Evolutionary conservation across 495 filamentous ascomycete species (phyloP).

Genomic region (Trichocladium uniseriatum): DNA sequence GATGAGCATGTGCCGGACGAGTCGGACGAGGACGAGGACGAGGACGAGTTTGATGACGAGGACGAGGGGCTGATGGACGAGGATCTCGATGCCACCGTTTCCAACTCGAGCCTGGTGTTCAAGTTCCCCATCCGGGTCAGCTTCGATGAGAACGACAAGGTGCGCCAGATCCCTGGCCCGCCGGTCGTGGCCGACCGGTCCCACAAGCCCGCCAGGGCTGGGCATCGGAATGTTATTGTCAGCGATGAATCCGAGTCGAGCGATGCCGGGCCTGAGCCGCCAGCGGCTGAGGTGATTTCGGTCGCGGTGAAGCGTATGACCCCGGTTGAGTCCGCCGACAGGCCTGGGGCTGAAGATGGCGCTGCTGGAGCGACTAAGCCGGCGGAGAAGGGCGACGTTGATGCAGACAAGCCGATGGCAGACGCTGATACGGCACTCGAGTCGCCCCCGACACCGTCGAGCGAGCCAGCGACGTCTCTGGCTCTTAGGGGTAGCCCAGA

Average conservation of each 20-base stretch:
- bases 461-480: slow-evolving; percentile 32
- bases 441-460: slow-evolving; percentile 18
- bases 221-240: slow-evolving; percentile 22
- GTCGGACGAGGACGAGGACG: slow-evolving; percentile 46
- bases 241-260: slow-evolving; percentile 23
- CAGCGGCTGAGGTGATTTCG: slow-evolving; percentile 22
- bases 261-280: slow-evolving; percentile 12
- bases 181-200: slow-evolving; percentile 9
- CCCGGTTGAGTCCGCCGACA: background rate
- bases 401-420: background rate
- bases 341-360: background rate
- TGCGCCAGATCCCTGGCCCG: slow-evolving; percentile 16
- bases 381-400: background rate
- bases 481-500: slow-evolving; percentile 48
- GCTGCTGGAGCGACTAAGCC: background rate
- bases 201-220: slow-evolving; percentile 16
- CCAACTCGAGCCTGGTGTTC: slow-evolving; percentile 50
- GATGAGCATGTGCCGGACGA: slow-evolving; percentile 42
- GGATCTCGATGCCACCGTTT: slow-evolving; percentile 32
- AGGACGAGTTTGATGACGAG: slow-evolving; percentile 49
- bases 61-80: slow-evolving; percentile 48
- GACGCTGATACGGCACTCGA: slow-evolving; percentile 8
- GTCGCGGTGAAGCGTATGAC: slow-evolving; percentile 14
- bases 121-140: slow-evolving; percentile 43
- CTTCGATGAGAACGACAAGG: slow-evolving; percentile 26